These are phyloP conservation scores for Neopestalotiopsis sp. DNA, from an alignment of 2,329 filamentous ascomycete genomes.

Conservation along the genomic window DNA sequence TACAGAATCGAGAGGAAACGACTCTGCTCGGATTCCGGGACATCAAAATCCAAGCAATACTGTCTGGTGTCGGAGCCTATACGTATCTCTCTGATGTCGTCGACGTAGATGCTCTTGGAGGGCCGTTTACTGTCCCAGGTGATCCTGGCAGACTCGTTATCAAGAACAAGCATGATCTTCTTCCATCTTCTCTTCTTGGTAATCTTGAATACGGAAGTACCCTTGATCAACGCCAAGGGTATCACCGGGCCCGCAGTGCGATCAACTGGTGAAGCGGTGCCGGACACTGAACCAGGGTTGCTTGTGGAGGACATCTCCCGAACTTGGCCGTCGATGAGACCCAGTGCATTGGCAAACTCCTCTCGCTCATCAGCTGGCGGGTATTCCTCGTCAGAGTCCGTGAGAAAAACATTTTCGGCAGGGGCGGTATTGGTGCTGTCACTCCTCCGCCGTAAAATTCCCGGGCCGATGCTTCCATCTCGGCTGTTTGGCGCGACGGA, in stretches of 20 bases:
- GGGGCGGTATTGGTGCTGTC: slow-evolving; percentile 80
- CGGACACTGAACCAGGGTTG: slow-evolving; percentile 52
- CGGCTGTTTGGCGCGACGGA: slow-evolving; percentile 78
- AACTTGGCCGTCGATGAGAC: slow-evolving; percentile 47
- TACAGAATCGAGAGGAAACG: slow-evolving; percentile 94
- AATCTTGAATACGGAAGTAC: slow-evolving; percentile 80
- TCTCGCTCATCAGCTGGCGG: slow-evolving; percentile 51
- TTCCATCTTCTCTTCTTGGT: slow-evolving; percentile 82
- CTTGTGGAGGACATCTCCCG: slow-evolving; percentile 56
- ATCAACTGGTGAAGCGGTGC: slow-evolving; percentile 43
- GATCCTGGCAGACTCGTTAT: slow-evolving; percentile 84
- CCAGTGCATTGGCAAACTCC: slow-evolving; percentile 46
- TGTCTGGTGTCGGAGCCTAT: slow-evolving; percentile 84
- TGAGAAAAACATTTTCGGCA: slow-evolving; percentile 48
- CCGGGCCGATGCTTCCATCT: slow-evolving; percentile 87
- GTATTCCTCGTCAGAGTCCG: slow-evolving; percentile 64
- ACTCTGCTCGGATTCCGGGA: slow-evolving; percentile 69
- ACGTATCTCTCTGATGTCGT: slow-evolving; percentile 92
- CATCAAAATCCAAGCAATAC: slow-evolving; percentile 82
- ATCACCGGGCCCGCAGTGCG: slow-evolving; percentile 72
- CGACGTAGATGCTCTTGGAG: slow-evolving; percentile 88
- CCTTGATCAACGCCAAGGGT: slow-evolving; percentile 77
- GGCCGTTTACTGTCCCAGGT: slow-evolving; percentile 83
- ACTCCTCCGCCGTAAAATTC: slow-evolving; percentile 84
- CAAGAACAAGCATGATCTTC: slow-evolving; percentile 73